Evolutionary conservation across 177 flowering plant species (phyloP), one percentile per base, ranked within the genome.

Genomic region (Vitis hybrid): DNA sequence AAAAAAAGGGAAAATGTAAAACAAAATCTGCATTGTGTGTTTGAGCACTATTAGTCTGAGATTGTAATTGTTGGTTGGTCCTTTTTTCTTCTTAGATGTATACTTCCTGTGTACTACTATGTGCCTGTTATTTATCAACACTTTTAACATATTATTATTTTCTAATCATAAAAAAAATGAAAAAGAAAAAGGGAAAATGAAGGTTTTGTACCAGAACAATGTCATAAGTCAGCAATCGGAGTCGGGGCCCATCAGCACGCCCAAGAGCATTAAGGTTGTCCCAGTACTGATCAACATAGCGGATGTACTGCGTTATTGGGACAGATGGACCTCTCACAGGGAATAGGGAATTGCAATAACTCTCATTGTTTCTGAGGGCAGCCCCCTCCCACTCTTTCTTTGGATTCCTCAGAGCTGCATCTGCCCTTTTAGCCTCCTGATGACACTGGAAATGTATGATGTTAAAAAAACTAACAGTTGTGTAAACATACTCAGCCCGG

Each of bases 371-470:
- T 69, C 99, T 77, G 10, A 96, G 88, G 40, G 98, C 85, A 54
- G 99, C 99, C 3, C 99, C 99, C 52, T 96, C 99, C 99, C 99
- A 96, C 75, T 96, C 99, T 81, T 93, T 96, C 87, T 96, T 96
- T 55, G 99, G 99, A 80, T 84, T 90, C 70, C 66, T 93, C 21
- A 96, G 80, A 73, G 97, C 97, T 56, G 97, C 94, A 83, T 96
- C 99, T 21, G 98, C 97, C 78, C 97, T 77, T 75, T 96, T 96
- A 51, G 99, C 99, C 82, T 96, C 98, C 64, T 89, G 97, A 78
- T 96, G 99, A 78, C 99, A 96, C 77, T 93, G 98, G 85, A 88
- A 93, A 72, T 96, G 99, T 70, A 96, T 96, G 75, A 96, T 88
- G 71, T 93, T 96, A 86, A 96, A 96, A 77, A 91, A 96, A 81